Conservation (phyloP, 345 rosid genomes). For the Isatis tinctoria region DNA sequence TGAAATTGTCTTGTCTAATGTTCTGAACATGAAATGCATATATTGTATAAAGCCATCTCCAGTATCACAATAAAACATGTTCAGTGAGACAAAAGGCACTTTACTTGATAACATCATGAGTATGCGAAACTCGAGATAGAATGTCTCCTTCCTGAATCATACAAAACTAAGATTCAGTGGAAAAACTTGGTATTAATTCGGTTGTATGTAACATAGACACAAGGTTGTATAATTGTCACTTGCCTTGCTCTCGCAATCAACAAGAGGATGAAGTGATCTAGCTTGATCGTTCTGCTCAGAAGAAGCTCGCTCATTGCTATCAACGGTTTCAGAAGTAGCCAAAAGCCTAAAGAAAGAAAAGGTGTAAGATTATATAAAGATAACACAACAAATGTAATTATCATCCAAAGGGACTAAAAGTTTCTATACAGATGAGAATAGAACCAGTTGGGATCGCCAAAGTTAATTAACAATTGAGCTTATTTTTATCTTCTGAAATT, state of each 20-base stretch:
- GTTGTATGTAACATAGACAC: conserved; percentile 6
- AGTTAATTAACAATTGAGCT: neutral
- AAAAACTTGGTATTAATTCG: neutral
- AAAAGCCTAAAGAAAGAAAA: conserved; percentile 46
- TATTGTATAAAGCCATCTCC: neutral
- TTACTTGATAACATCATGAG: conserved; percentile 84
- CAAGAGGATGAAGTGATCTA: conserved; percentile 40
- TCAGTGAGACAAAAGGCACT: conserved; percentile 1
- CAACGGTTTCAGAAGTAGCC: conserved; percentile 44
- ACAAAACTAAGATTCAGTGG: conserved; percentile 33
- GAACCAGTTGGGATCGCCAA: neutral
- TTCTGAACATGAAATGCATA: conserved; percentile 36
- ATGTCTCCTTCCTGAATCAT: conserved; percentile 66
- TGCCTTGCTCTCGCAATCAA: conserved; percentile 77
- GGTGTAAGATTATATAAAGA: neutral
- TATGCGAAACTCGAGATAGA: conserved; percentile 85
- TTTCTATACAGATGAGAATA: neutral
- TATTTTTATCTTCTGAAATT: neutral
- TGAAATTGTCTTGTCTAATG: conserved; percentile 66
- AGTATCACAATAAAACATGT: neutral
- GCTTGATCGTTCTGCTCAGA: conserved; percentile 34
- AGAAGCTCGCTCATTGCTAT: conserved; percentile 36
- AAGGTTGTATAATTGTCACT: conserved; percentile 26
- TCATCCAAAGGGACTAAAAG: neutral
- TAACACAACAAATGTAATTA: neutral